Conservation (phyloP, 768 basidiomycete species). For the Calocybe indica region DNA sequence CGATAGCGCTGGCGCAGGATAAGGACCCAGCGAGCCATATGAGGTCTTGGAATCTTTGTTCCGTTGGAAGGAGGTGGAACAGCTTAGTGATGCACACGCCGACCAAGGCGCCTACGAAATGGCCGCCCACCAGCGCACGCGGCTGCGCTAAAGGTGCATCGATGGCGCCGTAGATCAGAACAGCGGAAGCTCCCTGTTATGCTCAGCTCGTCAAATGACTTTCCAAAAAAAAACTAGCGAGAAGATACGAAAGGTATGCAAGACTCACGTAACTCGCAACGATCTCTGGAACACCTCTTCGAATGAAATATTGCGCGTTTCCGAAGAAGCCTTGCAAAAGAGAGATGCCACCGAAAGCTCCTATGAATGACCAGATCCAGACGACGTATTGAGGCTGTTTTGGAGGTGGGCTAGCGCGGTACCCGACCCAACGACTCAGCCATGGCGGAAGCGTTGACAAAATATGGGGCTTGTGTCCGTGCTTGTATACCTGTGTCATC, state of each 20-base stretch:
- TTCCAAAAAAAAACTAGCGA: neutral
- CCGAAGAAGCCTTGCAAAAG: conserved; percentile 45
- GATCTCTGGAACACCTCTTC: conserved; percentile 38
- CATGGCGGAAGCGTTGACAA: conserved; percentile 30
- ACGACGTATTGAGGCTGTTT: conserved; percentile 27
- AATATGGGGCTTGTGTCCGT: conserved; percentile 7
- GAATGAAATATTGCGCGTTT: conserved; percentile 40
- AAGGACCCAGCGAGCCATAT: conserved; percentile 45
- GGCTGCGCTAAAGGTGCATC: conserved; percentile 51
- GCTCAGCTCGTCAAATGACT: neutral
- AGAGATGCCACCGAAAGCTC: conserved; percentile 43
- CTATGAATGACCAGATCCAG: conserved; percentile 50
- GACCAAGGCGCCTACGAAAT: conserved; percentile 41
- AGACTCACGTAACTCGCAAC: conserved; percentile 41
- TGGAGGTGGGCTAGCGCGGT: conserved; percentile 27
- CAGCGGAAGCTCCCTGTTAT: conserved; percentile 46
- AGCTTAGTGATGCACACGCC: conserved; percentile 49
- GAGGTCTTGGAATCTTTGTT: conserved; percentile 34
- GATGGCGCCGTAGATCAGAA: conserved; percentile 47
- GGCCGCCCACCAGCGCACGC: conserved; percentile 43
- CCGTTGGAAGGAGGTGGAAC: conserved; percentile 37
- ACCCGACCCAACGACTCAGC: conserved; percentile 39
- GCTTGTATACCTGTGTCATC: neutral
- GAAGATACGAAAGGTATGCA: neutral
- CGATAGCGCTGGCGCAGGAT: conserved; percentile 33